Conservation (phyloP, 2,329 filamentous ascomycete species). For the Ceratocystis ficicola region DNA sequence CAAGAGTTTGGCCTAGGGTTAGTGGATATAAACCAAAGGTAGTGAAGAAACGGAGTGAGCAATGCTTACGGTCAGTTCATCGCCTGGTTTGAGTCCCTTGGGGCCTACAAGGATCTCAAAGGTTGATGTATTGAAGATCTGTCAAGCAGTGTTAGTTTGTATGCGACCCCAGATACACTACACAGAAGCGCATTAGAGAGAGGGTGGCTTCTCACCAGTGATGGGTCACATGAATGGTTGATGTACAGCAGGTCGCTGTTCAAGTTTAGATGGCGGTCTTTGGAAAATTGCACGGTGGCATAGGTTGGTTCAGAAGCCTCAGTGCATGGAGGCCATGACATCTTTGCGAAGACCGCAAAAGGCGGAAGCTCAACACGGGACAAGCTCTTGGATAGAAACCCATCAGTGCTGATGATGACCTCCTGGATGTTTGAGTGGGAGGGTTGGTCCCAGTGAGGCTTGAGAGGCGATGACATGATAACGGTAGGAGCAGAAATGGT, state of each 20-base stretch:
- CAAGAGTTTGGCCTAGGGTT: background rate
- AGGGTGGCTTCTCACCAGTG: constrained; percentile 39
- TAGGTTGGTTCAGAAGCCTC: constrained; percentile 46
- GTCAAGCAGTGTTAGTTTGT: constrained; percentile 7
- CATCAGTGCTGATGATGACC: constrained; percentile 41
- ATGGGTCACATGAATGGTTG: constrained; percentile 56
- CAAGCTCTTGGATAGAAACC: constrained; percentile 49
- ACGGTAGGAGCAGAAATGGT: background rate
- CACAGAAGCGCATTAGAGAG: background rate
- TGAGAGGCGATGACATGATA: constrained; percentile 42
- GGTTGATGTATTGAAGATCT: constrained; percentile 50
- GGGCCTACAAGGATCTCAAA: constrained; percentile 47
- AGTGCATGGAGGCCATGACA: constrained; percentile 52
- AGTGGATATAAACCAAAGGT: background rate
- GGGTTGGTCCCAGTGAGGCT: constrained; percentile 47
- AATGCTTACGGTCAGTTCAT: constrained; percentile 44
- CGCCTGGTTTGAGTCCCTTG: constrained; percentile 41
- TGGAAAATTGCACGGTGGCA: constrained; percentile 50
- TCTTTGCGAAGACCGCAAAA: constrained; percentile 53
- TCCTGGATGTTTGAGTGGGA: constrained; percentile 48
- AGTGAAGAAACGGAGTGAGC: background rate
- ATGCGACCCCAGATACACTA: background rate
- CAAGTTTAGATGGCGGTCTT: constrained; percentile 45
- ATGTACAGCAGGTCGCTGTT: constrained; percentile 57
- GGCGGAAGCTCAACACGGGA: constrained; percentile 45